These are phyloP conservation scores for Talaromyces sp. DNA, from an alignment of 2,329 filamentous ascomycete species.

Conservation along the genomic window DNA sequence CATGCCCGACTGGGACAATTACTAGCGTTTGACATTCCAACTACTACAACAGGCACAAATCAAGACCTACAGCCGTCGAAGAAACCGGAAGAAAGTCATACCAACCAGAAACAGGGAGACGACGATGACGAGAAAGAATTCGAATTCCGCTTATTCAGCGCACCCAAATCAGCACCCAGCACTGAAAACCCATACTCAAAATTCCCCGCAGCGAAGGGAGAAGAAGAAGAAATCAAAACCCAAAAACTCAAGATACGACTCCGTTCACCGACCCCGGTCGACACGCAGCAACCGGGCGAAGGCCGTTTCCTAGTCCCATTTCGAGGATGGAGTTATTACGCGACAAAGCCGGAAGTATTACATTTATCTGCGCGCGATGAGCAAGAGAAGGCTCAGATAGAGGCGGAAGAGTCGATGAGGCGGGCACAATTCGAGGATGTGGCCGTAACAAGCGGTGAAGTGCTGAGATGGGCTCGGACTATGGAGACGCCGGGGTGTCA, in stretches of 20 bases:
- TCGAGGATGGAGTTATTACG: constrained; percentile 40
- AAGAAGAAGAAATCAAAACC: constrained; percentile 15
- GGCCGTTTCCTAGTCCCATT: constrained; percentile 38
- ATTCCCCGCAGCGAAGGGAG: background rate
- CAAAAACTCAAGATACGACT: constrained; percentile 38
- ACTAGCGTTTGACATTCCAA: constrained; percentile 29
- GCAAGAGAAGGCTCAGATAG: background rate
- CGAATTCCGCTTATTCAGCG: constrained; percentile 40
- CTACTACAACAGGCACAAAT: constrained; percentile 7
- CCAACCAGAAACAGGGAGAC: constrained; percentile 4
- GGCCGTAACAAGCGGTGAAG: constrained; percentile 32
- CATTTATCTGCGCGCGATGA: constrained; percentile 15
- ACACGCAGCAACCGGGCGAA: constrained; percentile 21
- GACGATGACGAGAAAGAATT: constrained; percentile 41
- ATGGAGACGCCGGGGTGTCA: constrained; percentile 32
- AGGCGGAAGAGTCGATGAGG: constrained; percentile 15
- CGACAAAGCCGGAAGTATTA: constrained; percentile 31
- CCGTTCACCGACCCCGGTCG: constrained; percentile 34
- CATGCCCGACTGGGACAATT: constrained; percentile 30
- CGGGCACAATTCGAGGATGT: constrained; percentile 32
- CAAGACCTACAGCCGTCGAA: background rate
- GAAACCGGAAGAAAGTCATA: background rate
- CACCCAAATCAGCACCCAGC: constrained; percentile 18
- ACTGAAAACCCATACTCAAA: background rate
- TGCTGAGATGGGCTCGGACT: constrained; percentile 26